A percentile compares a stretch with the other conserved stretches of the same genome.
phyloP scores from a whole-genome alignment of 257 asterid genomes.

The Linaria vulgaris region DNA sequence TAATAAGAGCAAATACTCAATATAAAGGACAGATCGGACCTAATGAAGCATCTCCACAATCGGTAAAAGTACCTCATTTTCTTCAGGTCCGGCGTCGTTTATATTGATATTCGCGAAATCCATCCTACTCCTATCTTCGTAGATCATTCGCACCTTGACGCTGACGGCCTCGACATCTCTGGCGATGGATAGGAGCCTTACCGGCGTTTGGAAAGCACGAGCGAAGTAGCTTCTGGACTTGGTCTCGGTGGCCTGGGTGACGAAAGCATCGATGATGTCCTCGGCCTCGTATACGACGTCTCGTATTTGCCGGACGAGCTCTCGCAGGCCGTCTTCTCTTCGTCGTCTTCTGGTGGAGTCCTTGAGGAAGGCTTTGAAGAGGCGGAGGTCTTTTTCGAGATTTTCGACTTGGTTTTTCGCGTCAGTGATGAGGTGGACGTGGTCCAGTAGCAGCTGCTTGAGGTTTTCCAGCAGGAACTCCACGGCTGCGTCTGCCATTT shows the following conservation, averaged over 20 bases:
- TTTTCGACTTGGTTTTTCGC: background rate
- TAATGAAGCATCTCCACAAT: too few relatives aligned
- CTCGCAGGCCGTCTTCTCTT: slow-evolving; percentile 24
- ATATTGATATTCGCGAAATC: background rate
- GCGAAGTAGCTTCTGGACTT: slow-evolving; percentile 12
- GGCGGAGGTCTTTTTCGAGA: slow-evolving; percentile 23
- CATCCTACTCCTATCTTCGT: background rate
- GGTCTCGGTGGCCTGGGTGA: slow-evolving; percentile 24
- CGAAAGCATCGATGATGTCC: slow-evolving; percentile 33
- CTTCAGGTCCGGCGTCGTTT: background rate
- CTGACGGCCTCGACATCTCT: slow-evolving; percentile 18
- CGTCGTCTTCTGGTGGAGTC: slow-evolving; percentile 28
- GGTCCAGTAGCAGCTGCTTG: slow-evolving; percentile 16
- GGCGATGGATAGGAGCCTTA: slow-evolving; percentile 14
- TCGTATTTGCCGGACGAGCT: slow-evolving; percentile 28
- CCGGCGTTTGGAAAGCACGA: background rate
- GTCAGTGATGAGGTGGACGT: background rate
- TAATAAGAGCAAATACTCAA: too few relatives aligned
- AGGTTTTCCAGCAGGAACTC: slow-evolving; percentile 23
- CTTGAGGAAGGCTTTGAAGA: slow-evolving; percentile 32
- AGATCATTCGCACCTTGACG: slow-evolving; percentile 10
- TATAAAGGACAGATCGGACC: too few relatives aligned
- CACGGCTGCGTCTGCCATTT: slow-evolving; percentile 29
- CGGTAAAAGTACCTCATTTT: background rate
- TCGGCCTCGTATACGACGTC: slow-evolving; percentile 37